These are phyloP conservation scores for Aspergillus vadensis DNA, from an alignment of 2,329 filamentous ascomycete genomes.

Conservation along the genomic window DNA sequence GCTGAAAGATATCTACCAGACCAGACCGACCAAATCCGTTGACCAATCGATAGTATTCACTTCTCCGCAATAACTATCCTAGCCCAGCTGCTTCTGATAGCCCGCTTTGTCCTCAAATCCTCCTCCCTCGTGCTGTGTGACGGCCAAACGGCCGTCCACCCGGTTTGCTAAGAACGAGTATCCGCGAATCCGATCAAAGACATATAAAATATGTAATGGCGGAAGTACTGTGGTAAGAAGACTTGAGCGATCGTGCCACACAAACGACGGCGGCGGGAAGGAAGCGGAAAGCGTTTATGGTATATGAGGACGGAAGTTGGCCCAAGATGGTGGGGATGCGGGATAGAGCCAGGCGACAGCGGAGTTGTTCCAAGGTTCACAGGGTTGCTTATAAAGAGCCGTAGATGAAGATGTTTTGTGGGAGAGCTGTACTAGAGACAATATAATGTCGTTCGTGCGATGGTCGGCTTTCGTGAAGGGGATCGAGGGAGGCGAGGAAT, in stretches of 20 bases:
- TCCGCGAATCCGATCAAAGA: slow-evolving; percentile 12
- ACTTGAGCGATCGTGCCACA: background rate
- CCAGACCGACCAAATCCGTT: slow-evolving; percentile 3
- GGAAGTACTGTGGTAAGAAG: background rate
- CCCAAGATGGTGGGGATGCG: background rate
- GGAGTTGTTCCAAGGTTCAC: background rate
- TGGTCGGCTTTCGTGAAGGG: background rate
- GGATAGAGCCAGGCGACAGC: background rate
- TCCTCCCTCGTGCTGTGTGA: slow-evolving; percentile 37
- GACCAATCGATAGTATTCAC: background rate
- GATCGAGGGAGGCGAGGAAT: background rate
- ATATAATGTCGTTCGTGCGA: background rate
- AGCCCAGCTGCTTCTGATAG: slow-evolving; percentile 5
- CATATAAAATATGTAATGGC: slow-evolving; percentile 16
- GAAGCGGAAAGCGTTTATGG: slow-evolving; percentile 2
- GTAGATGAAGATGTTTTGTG: background rate
- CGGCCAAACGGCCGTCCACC: slow-evolving; percentile 42
- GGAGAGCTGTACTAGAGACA: background rate
- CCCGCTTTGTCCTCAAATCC: slow-evolving; percentile 25
- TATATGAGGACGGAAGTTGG: background rate
- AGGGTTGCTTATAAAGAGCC: background rate
- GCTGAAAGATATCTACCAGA: background rate
- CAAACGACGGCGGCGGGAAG: background rate
- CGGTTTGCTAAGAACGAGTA: slow-evolving; percentile 24
- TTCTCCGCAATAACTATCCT: background rate